Evolutionary conservation across 1,284 basidiomycete genomes (phyloP), one percentile per base, ranked within the genome.

Genomic region (Moniliophthora roreri): DNA sequence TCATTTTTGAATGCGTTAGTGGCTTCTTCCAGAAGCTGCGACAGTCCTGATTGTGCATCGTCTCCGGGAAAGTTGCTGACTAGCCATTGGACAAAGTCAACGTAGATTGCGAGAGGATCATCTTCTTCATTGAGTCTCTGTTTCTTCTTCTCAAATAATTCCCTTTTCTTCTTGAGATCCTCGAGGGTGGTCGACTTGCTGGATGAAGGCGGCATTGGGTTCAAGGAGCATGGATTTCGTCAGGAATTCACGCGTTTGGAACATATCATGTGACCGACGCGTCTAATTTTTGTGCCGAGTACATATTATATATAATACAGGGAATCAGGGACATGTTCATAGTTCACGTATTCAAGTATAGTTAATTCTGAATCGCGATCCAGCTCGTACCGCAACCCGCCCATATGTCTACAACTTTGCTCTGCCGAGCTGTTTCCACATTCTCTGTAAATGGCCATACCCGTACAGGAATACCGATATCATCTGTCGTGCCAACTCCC

Each of bases 1-100:
- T 95, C 92, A 23, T 84, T 80, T 55, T 89, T 83, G 67, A 98
- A 96, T 49, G 84, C 80, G 20, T 87, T 75, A 0, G 89, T 91
- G 0, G 85, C 83, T 58, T 86, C 81, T 60, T 94, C 90, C 0
- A 95, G 74, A 24, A 74, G 60, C 34, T 70, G 67, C 18, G 61
- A 46, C 11, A 77, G 65, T 6, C 73, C 74, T 15, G 73, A 75
- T 32, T 62, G 64, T 13, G 69, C 65, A 58, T 74, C 65, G 50
- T 63, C 62, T 53, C 73, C 70, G 54, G 69, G 70, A 62, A 84
- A 85, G 61, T 71, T 76, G 55, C 83, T 78, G 58, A 80, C 66
- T 16, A 83, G 84, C 88, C 88, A 91, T 62, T 84, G 79, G 11
- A 89, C 79, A 64, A 87, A 89, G 44, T 78, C 70, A 58, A 82